Conservation (phyloP, 768 basidiomycete species). For the Hygrocybe punicea region DNA sequence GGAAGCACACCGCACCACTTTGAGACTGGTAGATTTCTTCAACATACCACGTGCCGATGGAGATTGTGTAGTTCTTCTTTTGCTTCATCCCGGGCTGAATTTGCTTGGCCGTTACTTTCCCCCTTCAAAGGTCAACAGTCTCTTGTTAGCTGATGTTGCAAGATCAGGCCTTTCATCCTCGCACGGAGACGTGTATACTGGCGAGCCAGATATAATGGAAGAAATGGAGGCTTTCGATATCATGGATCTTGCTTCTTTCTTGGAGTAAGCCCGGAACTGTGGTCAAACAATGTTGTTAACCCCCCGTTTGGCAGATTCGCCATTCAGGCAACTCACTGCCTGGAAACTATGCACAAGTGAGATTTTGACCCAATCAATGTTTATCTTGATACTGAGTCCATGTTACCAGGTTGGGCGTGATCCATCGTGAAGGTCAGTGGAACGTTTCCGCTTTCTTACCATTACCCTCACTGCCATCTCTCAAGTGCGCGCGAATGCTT, state of each 20-base stretch:
- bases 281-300: background rate
- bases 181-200: conserved; percentile 47
- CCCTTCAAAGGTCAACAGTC: conserved; percentile 59
- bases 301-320: conserved; percentile 52
- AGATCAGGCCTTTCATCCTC: conserved; percentile 41
- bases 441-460: background rate
- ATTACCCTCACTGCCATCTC: background rate
- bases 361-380: conserved; percentile 9
- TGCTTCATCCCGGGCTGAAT: conserved; percentile 69
- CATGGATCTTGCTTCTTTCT: conserved; percentile 74
- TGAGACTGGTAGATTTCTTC: conserved; percentile 62
- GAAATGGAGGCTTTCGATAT: conserved; percentile 61
- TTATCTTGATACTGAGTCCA: conserved; percentile 7
- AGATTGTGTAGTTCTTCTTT: conserved; percentile 66
- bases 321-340: conserved; percentile 68
- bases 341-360: conserved; percentile 64
- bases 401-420: conserved; percentile 46
- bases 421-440: conserved; percentile 62
- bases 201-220: conserved; percentile 46
- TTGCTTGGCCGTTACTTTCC: conserved; percentile 69
- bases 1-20: conserved; percentile 51
- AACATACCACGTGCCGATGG: conserved; percentile 63
- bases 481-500: conserved; percentile 69
- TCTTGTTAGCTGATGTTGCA: conserved; percentile 56
- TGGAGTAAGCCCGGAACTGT: conserved; percentile 50